phyloP scores from a whole-genome alignment of 2,329 filamentous ascomycete species.

The Colletotrichum tamarilloi region DNA sequence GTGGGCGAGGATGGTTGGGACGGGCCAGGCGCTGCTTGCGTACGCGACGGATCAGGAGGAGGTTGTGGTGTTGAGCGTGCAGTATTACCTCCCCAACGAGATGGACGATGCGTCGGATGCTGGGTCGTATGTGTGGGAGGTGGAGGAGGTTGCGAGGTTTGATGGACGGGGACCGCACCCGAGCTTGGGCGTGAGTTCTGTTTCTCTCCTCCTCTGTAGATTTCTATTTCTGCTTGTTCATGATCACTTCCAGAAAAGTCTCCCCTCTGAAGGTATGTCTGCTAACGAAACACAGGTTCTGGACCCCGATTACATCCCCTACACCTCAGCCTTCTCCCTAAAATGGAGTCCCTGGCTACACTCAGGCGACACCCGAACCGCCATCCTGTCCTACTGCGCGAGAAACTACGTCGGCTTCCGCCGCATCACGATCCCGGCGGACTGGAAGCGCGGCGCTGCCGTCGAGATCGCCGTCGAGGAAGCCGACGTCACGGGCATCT shows the following conservation, averaged over 20 bases:
- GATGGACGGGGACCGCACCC: slow-evolving; percentile 57
- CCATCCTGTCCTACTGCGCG: slow-evolving; percentile 62
- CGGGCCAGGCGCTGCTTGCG: slow-evolving; percentile 58
- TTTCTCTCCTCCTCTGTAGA: no score
- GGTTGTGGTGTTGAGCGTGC: slow-evolving; percentile 62
- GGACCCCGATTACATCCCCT: slow-evolving; percentile 62
- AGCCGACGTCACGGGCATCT: slow-evolving; percentile 58
- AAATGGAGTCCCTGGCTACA: slow-evolving; percentile 66
- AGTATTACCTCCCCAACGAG: slow-evolving; percentile 47
- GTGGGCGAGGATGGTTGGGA: slow-evolving; percentile 59
- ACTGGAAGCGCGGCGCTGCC: slow-evolving; percentile 48
- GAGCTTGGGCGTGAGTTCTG: slow-evolving; percentile 6
- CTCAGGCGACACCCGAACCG: slow-evolving; percentile 46
- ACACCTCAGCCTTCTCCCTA: slow-evolving; percentile 61
- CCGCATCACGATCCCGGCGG: slow-evolving; percentile 53
- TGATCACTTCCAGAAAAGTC: no score
- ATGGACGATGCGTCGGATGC: slow-evolving; percentile 63
- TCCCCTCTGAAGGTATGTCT: no score
- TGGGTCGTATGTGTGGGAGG: slow-evolving; percentile 59
- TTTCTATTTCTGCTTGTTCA: no score
- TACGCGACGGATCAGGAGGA: slow-evolving; percentile 63
- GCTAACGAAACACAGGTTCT: slow-evolving; percentile 8
- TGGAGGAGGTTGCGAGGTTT: slow-evolving; percentile 63
- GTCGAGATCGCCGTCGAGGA: slow-evolving; percentile 53
- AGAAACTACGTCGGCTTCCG: slow-evolving; percentile 67